Evolutionary conservation across 495 filamentous ascomycete species (phyloP).

Genomic region (Ramalina intermedia): DNA sequence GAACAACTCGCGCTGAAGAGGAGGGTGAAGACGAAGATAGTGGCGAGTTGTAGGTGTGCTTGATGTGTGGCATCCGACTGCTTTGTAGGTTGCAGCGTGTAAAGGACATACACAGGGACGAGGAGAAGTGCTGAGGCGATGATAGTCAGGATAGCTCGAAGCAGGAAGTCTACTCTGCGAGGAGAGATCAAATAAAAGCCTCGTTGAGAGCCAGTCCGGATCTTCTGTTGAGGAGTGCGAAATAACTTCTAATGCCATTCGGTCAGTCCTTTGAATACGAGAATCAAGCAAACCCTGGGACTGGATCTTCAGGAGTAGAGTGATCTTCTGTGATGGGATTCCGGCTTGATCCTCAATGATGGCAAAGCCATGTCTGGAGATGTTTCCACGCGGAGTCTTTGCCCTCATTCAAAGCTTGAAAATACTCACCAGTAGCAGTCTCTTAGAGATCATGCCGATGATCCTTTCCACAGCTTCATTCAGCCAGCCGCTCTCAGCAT

Average conservation of each 20-base stretch:
- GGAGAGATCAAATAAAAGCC: conserved; percentile 1
- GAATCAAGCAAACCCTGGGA: no score
- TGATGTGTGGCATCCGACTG: background rate
- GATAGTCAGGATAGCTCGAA: conserved; percentile 1
- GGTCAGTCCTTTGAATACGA: no score
- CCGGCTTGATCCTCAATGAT: no score
- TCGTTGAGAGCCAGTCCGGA: conserved; percentile 1
- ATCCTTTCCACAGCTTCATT: conserved; percentile 4
- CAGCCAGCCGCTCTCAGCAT: conserved; percentile 7
- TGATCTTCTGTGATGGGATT: no score
- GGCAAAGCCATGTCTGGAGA: no score
- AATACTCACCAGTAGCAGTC: conserved; percentile 1
- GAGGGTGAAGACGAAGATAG: conserved; percentile 7
- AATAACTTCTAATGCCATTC: conserved; percentile 1
- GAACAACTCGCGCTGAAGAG: conserved; percentile 13
- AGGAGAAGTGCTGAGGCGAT: background rate
- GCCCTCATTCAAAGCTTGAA: no score
- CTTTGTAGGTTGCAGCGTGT: background rate
- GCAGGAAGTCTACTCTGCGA: background rate
- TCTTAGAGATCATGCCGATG: background rate
- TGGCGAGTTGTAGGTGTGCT: conserved; percentile 1
- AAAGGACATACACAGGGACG: conserved; percentile 3
- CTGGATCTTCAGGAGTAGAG: no score
- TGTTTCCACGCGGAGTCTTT: no score
- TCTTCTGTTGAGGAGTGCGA: background rate